These are phyloP conservation scores for Pseudopithomyces maydicus DNA, from an alignment of 2,329 filamentous ascomycete species.

Conservation along the genomic window DNA sequence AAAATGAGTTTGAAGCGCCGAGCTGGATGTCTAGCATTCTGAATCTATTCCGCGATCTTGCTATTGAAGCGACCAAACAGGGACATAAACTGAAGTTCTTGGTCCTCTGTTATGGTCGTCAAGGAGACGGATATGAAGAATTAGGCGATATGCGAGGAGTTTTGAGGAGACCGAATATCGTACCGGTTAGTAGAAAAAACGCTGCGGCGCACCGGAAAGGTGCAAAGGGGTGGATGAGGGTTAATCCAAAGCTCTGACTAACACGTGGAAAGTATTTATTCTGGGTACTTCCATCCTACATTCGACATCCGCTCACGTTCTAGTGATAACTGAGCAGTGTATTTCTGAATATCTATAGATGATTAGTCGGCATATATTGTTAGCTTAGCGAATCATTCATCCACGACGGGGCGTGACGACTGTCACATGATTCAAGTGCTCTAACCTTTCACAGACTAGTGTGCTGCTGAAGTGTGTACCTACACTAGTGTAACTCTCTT, in stretches of 20 bases:
- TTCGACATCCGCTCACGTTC: too few species aligned
- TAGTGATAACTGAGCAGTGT: too few species aligned
- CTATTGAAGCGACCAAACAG: background rate
- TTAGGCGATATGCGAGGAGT: background rate
- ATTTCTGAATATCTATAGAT: too few species aligned
- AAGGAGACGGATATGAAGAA: background rate
- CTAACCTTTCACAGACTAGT: too few species aligned
- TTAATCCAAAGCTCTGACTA: background rate
- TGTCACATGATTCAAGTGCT: too few species aligned
- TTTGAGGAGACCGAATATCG: background rate
- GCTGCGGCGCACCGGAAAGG: background rate
- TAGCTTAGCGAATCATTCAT: too few species aligned
- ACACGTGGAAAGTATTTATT: too few species aligned
- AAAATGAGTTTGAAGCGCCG: background rate
- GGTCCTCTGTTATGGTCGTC: background rate
- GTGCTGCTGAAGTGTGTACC: too few species aligned
- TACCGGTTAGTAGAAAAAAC: background rate
- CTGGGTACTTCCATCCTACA: too few species aligned
- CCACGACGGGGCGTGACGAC: too few species aligned
- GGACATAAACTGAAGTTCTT: background rate
- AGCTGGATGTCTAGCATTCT: background rate
- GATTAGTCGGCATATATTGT: too few species aligned
- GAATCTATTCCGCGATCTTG: background rate
- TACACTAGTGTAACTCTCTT: too few species aligned
- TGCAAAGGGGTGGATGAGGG: background rate